These are phyloP conservation scores for Rhodotorula sp. DNA, from an alignment of 1,284 basidiomycete species.

Conservation along the genomic window DNA sequence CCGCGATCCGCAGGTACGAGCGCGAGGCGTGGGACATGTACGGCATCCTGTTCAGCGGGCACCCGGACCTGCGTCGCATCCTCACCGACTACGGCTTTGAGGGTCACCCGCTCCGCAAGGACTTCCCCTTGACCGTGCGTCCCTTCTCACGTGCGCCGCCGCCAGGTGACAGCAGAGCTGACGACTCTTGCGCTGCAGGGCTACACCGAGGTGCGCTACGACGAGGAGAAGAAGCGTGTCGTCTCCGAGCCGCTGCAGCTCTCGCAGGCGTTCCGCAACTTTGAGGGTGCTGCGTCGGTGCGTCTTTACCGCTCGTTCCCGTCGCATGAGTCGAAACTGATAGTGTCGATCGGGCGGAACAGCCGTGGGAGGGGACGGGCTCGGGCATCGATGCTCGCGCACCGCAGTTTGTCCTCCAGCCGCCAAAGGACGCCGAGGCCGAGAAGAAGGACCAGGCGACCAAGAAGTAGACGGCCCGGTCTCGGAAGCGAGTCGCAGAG, in stretches of 20 bases:
- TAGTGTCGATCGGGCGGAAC: not conserved
- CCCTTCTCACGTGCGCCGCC: not conserved
- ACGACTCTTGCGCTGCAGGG: constrained; percentile 57
- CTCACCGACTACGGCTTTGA: constrained; percentile 99
- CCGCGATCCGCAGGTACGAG: constrained; percentile 68
- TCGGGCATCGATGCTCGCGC: constrained; percentile 71
- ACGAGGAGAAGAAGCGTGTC: constrained; percentile 97
- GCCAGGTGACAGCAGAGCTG: not conserved
- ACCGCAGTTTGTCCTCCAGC: constrained; percentile 52
- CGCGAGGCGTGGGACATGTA: constrained; percentile 98
- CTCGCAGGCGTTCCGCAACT: constrained; percentile 98
- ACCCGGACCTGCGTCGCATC: constrained; percentile 97
- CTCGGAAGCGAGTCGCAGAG: not conserved
- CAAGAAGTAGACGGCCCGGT: constrained; percentile 4
- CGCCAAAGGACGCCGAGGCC: constrained; percentile 52
- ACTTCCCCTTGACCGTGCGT: constrained; percentile 87
- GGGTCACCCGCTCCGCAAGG: constrained; percentile 95
- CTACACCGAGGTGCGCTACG: constrained; percentile 96
- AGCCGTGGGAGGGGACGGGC: constrained; percentile 95
- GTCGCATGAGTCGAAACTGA: not conserved
- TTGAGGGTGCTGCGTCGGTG: constrained; percentile 60
- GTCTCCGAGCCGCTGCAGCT: constrained; percentile 97
- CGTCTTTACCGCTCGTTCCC: not conserved
- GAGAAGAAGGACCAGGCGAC: constrained; percentile 42
- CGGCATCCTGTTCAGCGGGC: constrained; percentile 93